Percentiles rank a stretch among this genome's conserved stretches.
These are phyloP conservation scores for Candida silvatica DNA, from an alignment of 805 yeast species.

Conservation along the genomic window DNA sequence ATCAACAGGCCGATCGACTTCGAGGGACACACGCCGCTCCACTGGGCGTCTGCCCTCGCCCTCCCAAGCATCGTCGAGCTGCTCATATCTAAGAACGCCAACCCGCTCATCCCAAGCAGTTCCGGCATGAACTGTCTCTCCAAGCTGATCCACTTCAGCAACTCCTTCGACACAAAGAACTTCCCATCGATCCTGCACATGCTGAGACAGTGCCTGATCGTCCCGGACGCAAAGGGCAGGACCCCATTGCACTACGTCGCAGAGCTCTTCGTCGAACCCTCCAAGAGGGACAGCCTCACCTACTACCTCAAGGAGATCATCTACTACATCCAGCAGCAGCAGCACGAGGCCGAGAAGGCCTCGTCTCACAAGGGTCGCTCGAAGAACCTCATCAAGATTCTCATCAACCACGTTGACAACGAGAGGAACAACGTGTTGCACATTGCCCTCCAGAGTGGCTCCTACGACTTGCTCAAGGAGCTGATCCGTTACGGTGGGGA, in stretches of 20 bases:
- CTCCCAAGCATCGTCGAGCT: conserved; percentile 50
- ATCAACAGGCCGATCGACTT: conserved; percentile 64
- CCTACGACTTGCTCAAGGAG: conserved; percentile 33
- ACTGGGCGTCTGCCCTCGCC: conserved; percentile 84
- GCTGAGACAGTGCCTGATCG: conserved; percentile 56
- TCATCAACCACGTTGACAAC: conserved; percentile 69
- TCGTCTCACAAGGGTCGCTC: conserved; percentile 16
- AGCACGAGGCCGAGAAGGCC: conserved; percentile 21
- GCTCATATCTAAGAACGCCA: conserved; percentile 50
- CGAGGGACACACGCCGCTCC: conserved; percentile 75
- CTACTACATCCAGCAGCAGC: conserved; percentile 20
- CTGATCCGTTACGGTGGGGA: conserved; percentile 41
- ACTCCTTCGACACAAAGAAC: conserved; percentile 56
- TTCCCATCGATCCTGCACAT: conserved; percentile 52
- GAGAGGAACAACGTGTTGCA: conserved; percentile 84
- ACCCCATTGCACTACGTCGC: conserved; percentile 67
- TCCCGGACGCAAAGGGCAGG: conserved; percentile 64
- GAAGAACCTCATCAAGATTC: conserved; percentile 40
- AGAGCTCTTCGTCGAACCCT: conserved; percentile 36
- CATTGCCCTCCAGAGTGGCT: conserved; percentile 54
- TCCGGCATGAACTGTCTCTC: conserved; percentile 66
- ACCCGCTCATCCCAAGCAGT: conserved; percentile 42
- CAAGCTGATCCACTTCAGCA: conserved; percentile 61
- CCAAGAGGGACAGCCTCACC: conserved; percentile 39
- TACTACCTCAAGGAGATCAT: conserved; percentile 40